These are phyloP conservation scores for Echinosophora koreensis DNA, from an alignment of 306 rosid species.

Conservation along the genomic window DNA sequence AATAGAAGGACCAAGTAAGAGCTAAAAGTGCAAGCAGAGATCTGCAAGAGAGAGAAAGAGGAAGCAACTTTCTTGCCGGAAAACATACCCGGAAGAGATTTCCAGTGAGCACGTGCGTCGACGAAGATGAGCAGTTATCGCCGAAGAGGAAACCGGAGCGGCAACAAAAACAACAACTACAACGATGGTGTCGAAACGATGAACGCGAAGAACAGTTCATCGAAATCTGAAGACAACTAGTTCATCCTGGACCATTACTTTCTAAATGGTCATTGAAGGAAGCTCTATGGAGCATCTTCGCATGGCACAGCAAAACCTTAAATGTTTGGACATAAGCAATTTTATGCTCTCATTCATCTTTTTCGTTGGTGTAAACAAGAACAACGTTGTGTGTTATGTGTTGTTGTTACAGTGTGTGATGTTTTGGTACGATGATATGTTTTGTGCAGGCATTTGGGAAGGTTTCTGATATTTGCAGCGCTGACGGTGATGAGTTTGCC, in stretches of 20 bases:
- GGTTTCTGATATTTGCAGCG: slow-evolving; percentile 74
- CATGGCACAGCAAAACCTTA: slow-evolving; percentile 89
- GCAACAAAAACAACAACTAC: background rate
- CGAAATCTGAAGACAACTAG: slow-evolving; percentile 72
- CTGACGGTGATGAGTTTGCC: slow-evolving; percentile 59
- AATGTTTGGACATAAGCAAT: slow-evolving; percentile 88
- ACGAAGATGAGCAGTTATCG: slow-evolving; percentile 45
- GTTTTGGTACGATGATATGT: background rate
- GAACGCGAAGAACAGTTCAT: background rate
- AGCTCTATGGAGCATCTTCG: slow-evolving; percentile 70
- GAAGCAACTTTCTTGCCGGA: slow-evolving; percentile 47
- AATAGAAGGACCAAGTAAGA: slow-evolving; percentile 21
- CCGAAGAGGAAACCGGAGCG: slow-evolving; percentile 25
- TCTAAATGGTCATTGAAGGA: slow-evolving; percentile 90
- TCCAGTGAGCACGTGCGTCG: slow-evolving; percentile 40
- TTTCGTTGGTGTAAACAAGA: background rate
- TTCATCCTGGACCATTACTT: slow-evolving; percentile 73
- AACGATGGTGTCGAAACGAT: background rate
- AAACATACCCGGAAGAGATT: background rate
- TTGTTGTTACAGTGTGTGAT: background rate
- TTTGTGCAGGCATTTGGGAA: slow-evolving; percentile 71
- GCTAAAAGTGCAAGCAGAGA: slow-evolving; percentile 20
- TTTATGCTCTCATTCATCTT: background rate
- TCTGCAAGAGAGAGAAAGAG: slow-evolving; percentile 34
- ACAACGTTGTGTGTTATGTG: background rate